A percentile compares a stretch with the other conserved stretches of the same genome.
These are phyloP conservation scores for Aurinia saxatilis DNA, from an alignment of 345 rosid species.

Conservation along the genomic window DNA sequence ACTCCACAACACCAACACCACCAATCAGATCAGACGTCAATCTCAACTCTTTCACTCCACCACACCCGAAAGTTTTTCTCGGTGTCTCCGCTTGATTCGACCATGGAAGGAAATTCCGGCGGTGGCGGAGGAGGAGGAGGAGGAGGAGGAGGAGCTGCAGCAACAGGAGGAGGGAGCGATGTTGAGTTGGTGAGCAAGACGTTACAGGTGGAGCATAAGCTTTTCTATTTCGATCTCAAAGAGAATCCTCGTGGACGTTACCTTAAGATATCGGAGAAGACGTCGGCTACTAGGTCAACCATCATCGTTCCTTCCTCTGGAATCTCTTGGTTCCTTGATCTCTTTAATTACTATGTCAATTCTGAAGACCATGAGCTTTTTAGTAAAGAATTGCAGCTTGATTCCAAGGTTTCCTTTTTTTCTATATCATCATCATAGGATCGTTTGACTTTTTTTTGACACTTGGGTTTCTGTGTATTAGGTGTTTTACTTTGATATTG, in stretches of 20 bases:
- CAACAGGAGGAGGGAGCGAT: slow-evolving; percentile 52
- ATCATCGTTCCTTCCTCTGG: slow-evolving; percentile 96
- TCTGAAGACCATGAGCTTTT: slow-evolving; percentile 85
- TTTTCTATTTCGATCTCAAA: slow-evolving; percentile 93
- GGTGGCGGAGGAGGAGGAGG: slow-evolving; percentile 31
- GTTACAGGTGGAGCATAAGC: slow-evolving; percentile 91
- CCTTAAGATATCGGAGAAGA: slow-evolving; percentile 94
- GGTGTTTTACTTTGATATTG: slow-evolving; percentile 97
- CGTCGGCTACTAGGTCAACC: slow-evolving; percentile 98
- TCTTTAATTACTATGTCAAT: slow-evolving; percentile 89
- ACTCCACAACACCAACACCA: slow-evolving; percentile 10
- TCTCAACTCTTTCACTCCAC: slow-evolving; percentile 22
- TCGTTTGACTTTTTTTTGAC: slow-evolving; percentile 21
- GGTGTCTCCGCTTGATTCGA: background rate
- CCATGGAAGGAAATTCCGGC: slow-evolving; percentile 55
- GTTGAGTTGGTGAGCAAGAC: slow-evolving; percentile 95
- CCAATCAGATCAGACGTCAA: slow-evolving; percentile 27
- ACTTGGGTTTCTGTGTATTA: slow-evolving; percentile 8
- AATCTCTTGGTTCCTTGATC: slow-evolving; percentile 97
- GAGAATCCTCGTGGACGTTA: slow-evolving; percentile 96
- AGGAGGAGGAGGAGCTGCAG: slow-evolving; percentile 3
- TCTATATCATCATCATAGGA: background rate
- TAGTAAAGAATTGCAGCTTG: slow-evolving; percentile 96
- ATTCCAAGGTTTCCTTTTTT: slow-evolving; percentile 60
- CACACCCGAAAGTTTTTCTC: background rate